Percentiles rank a stretch among this genome's conserved stretches.
Conservation (phyloP, 768 basidiomycete species). For the Macrolepiota albuminosa region DNA sequence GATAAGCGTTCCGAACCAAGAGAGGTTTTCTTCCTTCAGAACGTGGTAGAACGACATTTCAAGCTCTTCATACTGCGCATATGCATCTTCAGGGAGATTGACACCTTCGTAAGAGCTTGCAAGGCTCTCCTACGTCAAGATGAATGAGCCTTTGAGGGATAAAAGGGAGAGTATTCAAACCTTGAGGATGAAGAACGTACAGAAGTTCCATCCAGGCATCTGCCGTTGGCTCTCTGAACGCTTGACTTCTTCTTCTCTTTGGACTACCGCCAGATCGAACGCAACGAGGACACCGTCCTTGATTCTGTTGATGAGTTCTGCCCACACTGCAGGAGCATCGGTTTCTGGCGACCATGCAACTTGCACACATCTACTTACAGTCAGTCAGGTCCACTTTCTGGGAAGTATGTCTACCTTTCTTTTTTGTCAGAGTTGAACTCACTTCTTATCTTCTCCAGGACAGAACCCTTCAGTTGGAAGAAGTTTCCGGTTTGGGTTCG, state of each 20-base stretch:
- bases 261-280: constrained; percentile 73
- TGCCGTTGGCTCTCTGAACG: constrained; percentile 85
- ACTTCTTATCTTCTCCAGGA: constrained; percentile 84
- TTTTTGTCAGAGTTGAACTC: constrained; percentile 90
- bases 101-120: constrained; percentile 91
- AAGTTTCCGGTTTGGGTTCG: constrained; percentile 57
- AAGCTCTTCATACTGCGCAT: constrained; percentile 86
- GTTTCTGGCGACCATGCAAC: constrained; percentile 69
- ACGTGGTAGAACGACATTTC: constrained; percentile 78
- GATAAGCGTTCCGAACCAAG: constrained; percentile 90
- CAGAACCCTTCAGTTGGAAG: constrained; percentile 80
- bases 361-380: constrained; percentile 64
- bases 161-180: constrained; percentile 30
- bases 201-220: constrained; percentile 99
- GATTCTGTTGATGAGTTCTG: constrained; percentile 80
- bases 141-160: constrained; percentile 5
- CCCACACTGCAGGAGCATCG: constrained; percentile 80
- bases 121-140: constrained; percentile 73
- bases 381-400: constrained; percentile 12
- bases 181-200: constrained; percentile 95
- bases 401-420: constrained; percentile 55
- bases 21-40: constrained; percentile 74
- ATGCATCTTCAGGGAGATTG: constrained; percentile 83
- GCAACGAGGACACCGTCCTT: constrained; percentile 87
- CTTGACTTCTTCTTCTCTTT: constrained; percentile 86